Base-by-base conservation (phyloP, 441 rosid genomes). In the Adansonia grandidieri region DNA sequence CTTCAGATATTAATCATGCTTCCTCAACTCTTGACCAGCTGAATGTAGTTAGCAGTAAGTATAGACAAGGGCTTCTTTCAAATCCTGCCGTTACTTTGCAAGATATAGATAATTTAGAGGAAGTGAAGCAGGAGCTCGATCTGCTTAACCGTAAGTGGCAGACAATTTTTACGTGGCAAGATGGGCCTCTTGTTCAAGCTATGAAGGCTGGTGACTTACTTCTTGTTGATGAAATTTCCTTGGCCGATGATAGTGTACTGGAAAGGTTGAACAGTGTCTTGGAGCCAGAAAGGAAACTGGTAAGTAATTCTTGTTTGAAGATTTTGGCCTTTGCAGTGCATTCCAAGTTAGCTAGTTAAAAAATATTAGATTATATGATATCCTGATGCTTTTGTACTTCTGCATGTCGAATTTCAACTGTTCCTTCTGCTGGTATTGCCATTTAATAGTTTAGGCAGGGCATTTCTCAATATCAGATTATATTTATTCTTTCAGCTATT, bases 211-310 rank as follows among this genome's bases (percentile, higher is more conserved):
- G 99, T 74, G 89, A 93, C 85, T 84, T 97, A 22, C 85, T 97
- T 85, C 98, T 97, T 66, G 85, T 91, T 74, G 99, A 97, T 92
- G 99, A 97, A 87, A 95, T 97, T 85, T 97, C 99, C 54, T 82
- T 97, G 91, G 98, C 99, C 81, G 98, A 97, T 91, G 99, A 97
- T 82, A 95, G 99, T 74, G 98, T 97, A 1, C 83, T 97, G 76
- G 99, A 97, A 84, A 90, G 99, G 79, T 84, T 95, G 86, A 97
- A 97, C 71, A 97, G 99, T 86, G 97, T 97, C 75, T 84, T 97
- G 87, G 99, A 97, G 89, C 91, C 97, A 2, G 98, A 92, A 76
- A 89, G 95, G 86, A 92, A 88, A 80, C 84, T 97, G 94, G 99
- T 95, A 61, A 70, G 91, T 84, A 58, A 8, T 42, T 81, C 67